phyloP scores from a whole-genome alignment of 768 basidiomycete genomes.

The Tulasnella sp. region DNA sequence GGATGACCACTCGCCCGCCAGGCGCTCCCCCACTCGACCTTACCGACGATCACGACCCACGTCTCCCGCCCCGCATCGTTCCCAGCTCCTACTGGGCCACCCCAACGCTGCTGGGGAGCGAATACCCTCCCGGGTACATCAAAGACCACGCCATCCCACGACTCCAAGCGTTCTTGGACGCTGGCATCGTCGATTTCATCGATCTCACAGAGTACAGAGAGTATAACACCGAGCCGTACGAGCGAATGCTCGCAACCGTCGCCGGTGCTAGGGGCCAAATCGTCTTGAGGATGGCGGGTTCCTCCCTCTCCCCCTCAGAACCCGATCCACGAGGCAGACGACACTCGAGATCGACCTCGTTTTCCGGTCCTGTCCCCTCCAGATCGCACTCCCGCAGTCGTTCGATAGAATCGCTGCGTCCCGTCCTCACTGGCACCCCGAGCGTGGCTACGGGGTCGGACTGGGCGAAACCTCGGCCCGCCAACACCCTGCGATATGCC shows the following conservation, averaged over 20 bases:
- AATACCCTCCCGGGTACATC: neutral
- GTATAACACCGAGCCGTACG: neutral
- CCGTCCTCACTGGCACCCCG: neutral
- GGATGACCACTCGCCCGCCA: neutral
- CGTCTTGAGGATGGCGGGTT: neutral
- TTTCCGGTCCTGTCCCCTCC: neutral
- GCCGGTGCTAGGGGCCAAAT: neutral
- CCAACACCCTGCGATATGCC: neutral
- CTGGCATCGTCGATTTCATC: constrained; percentile 1
- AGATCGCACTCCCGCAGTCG: neutral
- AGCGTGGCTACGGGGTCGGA: neutral
- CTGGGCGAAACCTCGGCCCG: neutral
- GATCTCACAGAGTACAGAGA: neutral
- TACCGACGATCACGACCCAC: constrained; percentile 5
- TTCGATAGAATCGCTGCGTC: neutral
- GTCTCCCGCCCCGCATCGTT: neutral
- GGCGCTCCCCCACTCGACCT: neutral
- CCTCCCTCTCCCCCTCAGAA: too few species aligned
- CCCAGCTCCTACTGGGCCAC: constrained; percentile 3
- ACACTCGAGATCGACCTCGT: too few species aligned
- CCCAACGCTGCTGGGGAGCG: neutral
- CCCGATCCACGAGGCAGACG: neutral
- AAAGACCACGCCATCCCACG: neutral
- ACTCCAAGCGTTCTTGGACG: neutral
- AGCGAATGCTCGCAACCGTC: neutral